Conservation (phyloP, 2,329 filamentous ascomycete species). For the Fusarium albosuccineum region DNA sequence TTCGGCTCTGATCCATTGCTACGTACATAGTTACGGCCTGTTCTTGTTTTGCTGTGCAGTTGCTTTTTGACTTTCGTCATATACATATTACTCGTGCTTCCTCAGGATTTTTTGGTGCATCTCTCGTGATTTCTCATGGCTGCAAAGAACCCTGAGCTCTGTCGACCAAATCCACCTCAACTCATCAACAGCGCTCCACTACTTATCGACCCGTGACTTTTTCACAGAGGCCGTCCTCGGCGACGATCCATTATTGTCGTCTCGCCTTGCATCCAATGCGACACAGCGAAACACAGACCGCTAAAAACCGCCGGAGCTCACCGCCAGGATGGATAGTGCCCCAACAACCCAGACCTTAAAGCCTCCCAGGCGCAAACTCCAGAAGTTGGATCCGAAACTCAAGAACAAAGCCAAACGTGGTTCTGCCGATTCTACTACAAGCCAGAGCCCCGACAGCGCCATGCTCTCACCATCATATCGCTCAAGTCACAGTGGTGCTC, state of each 20-base stretch:
- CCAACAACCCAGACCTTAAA: constrained; percentile 40
- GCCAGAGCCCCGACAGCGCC: constrained; percentile 34
- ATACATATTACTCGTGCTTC: constrained; percentile 23
- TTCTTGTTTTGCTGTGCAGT: constrained; percentile 28
- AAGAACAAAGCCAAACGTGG: constrained; percentile 46
- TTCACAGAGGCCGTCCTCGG: constrained; percentile 15
- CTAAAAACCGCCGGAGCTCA: constrained; percentile 14
- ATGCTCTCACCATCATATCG: constrained; percentile 38
- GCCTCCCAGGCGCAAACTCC: constrained; percentile 48
- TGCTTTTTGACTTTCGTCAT: constrained; percentile 35
- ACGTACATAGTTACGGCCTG: constrained; percentile 28
- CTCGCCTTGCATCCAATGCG: constrained; percentile 25
- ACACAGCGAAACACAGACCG: constrained; percentile 16
- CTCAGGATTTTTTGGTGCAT: neutral
- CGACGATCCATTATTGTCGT: constrained; percentile 25
- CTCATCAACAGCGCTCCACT: constrained; percentile 12
- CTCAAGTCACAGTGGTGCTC: constrained; percentile 36
- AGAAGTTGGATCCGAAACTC: constrained; percentile 48
- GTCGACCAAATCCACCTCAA: constrained; percentile 28
- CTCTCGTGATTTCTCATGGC: constrained; percentile 23
- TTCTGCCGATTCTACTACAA: constrained; percentile 44
- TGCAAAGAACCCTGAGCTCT: constrained; percentile 12
- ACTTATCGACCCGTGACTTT: constrained; percentile 11
- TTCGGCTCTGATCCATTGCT: constrained; percentile 28
- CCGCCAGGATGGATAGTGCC: constrained; percentile 25